Conservation (phyloP, 768 basidiomycete species). For the Hortiboletus campestris region DNA sequence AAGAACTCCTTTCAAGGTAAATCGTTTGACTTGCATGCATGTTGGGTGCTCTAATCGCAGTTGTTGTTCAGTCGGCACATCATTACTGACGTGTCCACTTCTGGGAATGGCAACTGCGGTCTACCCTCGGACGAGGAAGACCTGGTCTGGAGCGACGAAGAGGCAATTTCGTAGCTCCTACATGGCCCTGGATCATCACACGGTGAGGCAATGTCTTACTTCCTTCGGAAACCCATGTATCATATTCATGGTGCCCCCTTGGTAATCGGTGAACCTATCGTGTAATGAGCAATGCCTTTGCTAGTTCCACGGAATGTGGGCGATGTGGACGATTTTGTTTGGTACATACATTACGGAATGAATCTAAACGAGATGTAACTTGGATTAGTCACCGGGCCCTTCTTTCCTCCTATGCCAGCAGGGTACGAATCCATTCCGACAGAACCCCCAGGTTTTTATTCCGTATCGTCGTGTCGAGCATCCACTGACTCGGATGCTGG, state of each 20-base stretch:
- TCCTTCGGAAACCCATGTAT: background rate
- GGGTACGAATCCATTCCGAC: slow-evolving; percentile 19
- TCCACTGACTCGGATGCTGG: slow-evolving; percentile 2
- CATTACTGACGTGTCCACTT: slow-evolving; percentile 10
- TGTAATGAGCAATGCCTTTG: background rate
- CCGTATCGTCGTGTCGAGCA: too few species aligned
- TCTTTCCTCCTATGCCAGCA: slow-evolving; percentile 11
- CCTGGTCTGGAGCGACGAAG: slow-evolving; percentile 52
- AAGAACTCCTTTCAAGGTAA: slow-evolving; percentile 65
- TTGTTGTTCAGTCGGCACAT: slow-evolving; percentile 25
- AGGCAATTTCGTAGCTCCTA: slow-evolving; percentile 25
- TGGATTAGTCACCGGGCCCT: background rate
- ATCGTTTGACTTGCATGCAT: background rate
- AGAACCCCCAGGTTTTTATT: slow-evolving; percentile 12
- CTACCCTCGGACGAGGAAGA: slow-evolving; percentile 52
- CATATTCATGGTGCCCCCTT: background rate
- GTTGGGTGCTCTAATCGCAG: background rate
- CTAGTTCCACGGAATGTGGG: background rate
- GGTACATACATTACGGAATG: too few species aligned
- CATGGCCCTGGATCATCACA: background rate
- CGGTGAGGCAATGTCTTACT: background rate
- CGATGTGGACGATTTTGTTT: background rate
- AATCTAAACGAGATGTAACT: too few species aligned
- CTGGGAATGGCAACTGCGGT: slow-evolving; percentile 43
- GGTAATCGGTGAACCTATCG: background rate